phyloP scores from a whole-genome alignment of 257 asterid species.

The Striga asiatica region DNA sequence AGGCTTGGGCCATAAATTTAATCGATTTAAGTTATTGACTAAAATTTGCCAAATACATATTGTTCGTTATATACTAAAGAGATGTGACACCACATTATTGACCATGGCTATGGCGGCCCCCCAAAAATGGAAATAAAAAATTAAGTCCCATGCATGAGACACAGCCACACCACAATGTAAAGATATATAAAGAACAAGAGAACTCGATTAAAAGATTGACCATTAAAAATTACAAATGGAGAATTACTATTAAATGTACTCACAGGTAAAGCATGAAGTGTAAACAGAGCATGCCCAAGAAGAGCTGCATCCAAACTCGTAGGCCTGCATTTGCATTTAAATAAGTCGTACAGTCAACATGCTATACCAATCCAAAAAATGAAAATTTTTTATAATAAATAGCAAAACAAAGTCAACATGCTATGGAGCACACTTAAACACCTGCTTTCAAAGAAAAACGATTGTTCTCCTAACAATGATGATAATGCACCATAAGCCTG shows the following conservation, averaged over 20 bases:
- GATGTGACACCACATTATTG: no score
- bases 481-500: constrained; percentile 65
- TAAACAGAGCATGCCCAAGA: constrained; percentile 67
- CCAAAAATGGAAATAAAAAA: no score
- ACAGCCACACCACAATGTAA: no score
- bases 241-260: constrained; percentile 33
- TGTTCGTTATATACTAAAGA: no score
- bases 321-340: constrained; percentile 75
- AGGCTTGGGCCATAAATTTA: no score
- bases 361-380: constrained; percentile 5
- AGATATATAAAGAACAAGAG: no score
- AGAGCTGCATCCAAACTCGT: constrained; percentile 89
- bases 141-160: no score
- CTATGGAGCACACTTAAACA: constrained; percentile 16
- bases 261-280: constrained; percentile 88
- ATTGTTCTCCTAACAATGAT: constrained; percentile 61
- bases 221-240: no score
- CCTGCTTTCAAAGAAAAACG: constrained; percentile 68
- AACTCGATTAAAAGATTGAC: no score
- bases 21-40: no score
- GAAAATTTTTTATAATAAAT: background rate
- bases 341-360: constrained; percentile 10
- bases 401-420: background rate
- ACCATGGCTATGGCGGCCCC: no score
- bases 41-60: no score